phyloP scores from a whole-genome alignment of 805 yeast genomes.

The Candida succiphila region DNA sequence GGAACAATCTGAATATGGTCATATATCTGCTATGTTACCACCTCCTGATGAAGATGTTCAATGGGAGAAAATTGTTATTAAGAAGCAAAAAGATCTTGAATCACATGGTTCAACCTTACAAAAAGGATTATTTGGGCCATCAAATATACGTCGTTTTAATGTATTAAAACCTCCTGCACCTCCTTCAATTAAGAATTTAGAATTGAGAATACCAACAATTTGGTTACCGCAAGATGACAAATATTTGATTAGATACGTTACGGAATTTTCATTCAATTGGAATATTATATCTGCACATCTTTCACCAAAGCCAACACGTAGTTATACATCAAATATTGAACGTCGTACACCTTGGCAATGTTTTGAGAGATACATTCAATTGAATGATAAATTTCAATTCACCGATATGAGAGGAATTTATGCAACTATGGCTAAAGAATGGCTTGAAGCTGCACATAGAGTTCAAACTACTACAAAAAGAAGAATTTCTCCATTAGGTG shows the following conservation, averaged over 20 bases:
- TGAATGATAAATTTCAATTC: slow-evolving; percentile 80
- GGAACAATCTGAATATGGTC: slow-evolving; percentile 26
- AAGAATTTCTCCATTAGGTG: slow-evolving; percentile 85
- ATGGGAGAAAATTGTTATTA: slow-evolving; percentile 50
- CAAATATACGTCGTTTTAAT: slow-evolving; percentile 43
- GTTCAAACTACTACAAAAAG: slow-evolving; percentile 84
- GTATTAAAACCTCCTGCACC: slow-evolving; percentile 84
- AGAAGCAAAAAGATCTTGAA: slow-evolving; percentile 34
- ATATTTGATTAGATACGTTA: slow-evolving; percentile 66
- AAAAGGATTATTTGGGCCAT: slow-evolving; percentile 48
- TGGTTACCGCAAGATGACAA: slow-evolving; percentile 96
- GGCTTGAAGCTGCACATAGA: slow-evolving; percentile 87
- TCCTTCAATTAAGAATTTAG: slow-evolving; percentile 73
- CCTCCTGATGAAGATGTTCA: slow-evolving; percentile 52
- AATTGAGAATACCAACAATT: slow-evolving; percentile 80
- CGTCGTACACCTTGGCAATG: slow-evolving; percentile 99
- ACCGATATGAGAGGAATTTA: slow-evolving; percentile 81
- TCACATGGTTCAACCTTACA: slow-evolving; percentile 28
- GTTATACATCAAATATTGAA: slow-evolving; percentile 81
- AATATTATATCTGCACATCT: slow-evolving; percentile 78
- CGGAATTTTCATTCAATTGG: slow-evolving; percentile 90
- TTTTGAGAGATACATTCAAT: slow-evolving; percentile 89
- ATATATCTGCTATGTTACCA: slow-evolving; percentile 56
- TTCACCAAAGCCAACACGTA: slow-evolving; percentile 52
- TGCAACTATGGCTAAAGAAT: slow-evolving; percentile 74